Conservation (phyloP, 2,329 filamentous ascomycete genomes). For the Sarocladium strictum region DNA sequence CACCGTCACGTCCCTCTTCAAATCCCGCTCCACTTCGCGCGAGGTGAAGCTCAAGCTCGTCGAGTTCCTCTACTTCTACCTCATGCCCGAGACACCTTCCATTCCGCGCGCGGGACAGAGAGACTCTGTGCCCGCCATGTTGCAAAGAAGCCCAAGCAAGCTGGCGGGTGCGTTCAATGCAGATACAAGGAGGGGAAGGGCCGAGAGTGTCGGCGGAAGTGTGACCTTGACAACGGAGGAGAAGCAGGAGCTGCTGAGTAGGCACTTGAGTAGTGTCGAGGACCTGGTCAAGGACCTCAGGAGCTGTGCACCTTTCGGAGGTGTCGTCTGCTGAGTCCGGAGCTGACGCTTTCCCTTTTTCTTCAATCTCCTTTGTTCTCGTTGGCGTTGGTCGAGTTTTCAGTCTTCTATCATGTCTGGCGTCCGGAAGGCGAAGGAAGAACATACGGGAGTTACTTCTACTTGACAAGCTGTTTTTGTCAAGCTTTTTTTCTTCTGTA, state of each 20-base stretch:
- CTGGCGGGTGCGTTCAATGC: slow-evolving; percentile 50
- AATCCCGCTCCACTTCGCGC: slow-evolving; percentile 74
- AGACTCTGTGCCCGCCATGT: slow-evolving; percentile 42
- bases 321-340: slow-evolving; percentile 40
- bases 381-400: slow-evolving; percentile 12
- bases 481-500: neutral
- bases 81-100: slow-evolving; percentile 80
- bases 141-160: slow-evolving; percentile 66
- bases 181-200: slow-evolving; percentile 16
- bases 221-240: slow-evolving; percentile 65
- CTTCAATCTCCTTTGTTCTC: neutral
- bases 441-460: neutral
- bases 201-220: slow-evolving; percentile 25
- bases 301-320: slow-evolving; percentile 70
- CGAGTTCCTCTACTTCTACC: slow-evolving; percentile 97
- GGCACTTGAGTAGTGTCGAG: slow-evolving; percentile 75
- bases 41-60: slow-evolving; percentile 95
- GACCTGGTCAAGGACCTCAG: slow-evolving; percentile 79
- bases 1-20: slow-evolving; percentile 89
- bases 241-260: slow-evolving; percentile 73
- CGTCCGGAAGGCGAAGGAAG: neutral
- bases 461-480: neutral
- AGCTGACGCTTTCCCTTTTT: neutral
- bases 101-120: slow-evolving; percentile 43
- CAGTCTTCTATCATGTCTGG: neutral